Base-by-base conservation (phyloP, 2,329 filamentous ascomycete species). In the Aspergillus viridinutans region DNA sequence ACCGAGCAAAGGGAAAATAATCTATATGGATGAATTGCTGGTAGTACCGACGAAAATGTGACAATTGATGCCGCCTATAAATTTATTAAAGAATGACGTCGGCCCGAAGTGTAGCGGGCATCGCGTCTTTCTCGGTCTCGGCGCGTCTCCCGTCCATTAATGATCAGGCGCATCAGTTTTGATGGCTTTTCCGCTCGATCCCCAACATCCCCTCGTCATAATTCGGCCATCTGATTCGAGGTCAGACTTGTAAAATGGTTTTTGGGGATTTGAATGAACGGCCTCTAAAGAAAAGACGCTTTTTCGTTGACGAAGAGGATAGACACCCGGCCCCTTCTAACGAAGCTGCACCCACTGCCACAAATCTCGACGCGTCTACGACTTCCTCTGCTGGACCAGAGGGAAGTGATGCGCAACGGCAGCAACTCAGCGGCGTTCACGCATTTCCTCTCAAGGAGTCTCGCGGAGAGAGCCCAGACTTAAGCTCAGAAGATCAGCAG, bases 221-320 rank as follows among this genome's bases (percentile, higher is more conserved):
- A 32, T 2, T 23, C 42, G 4, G 4, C 43, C 20, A 51, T 4
- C 49, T 28, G 21, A 59, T 40, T 47, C 23, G 14, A 25, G 21
- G 9, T 14, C 6, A 47, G 20, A 23, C 9, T 26, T 21, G 8
- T 47, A 47, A 12, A 47, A 77, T 78, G 75, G 69, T 65, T 56
- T 68, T 67, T 45, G 64, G 68, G 63, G 73, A 79, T 56, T 67
- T 80, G 49, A 78, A 83, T 51, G 77, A 83, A 48, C 74, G 81
- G 21, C 85, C 85, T 4, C 70, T 73, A 25, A 88, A 88, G 72
- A 86, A 85, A 72, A 78, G 83, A 59, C 81, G 85, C 28, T 87
- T 87, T 72, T 87, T 88, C 63, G 76, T 80, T 17, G 82, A 85
- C 48, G 79, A 82, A 28, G 64, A 65, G 50, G 61, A 58, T 38